Conservation (phyloP, 108 stramenopile genomes). For the Seminavis robusta region DNA sequence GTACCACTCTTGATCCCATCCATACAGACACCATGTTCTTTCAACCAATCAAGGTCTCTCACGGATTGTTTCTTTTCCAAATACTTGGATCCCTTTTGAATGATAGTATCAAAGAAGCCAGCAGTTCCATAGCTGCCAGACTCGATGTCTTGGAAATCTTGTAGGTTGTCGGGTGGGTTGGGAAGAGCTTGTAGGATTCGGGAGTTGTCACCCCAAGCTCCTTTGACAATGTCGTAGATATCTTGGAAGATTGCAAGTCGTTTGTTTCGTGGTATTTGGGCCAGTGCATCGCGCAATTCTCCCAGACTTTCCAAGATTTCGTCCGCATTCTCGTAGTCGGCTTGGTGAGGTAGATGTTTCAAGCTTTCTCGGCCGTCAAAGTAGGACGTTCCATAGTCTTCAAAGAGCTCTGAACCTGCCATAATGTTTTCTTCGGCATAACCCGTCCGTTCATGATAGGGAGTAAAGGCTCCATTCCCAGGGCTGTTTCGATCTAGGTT, state of each 20-base stretch:
- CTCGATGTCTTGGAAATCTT: too few species aligned
- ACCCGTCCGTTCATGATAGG: constrained; percentile 29
- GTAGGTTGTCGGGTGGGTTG: too few species aligned
- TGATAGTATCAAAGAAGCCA: too few species aligned
- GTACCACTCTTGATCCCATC: constrained; percentile 61
- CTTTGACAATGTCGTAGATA: too few species aligned
- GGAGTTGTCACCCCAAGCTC: too few species aligned
- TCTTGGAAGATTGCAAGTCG: background rate
- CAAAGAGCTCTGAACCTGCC: constrained; percentile 21
- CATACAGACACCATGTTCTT: constrained; percentile 54
- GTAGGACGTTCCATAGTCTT: constrained; percentile 25
- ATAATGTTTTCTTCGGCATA: constrained; percentile 13
- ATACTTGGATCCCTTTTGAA: too few species aligned
- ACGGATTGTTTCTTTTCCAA: constrained; percentile 20
- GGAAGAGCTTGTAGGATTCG: constrained; percentile 19
- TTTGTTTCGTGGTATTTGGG: constrained; percentile 8
- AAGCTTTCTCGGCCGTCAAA: constrained; percentile 22
- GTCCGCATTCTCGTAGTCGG: constrained; percentile 32
- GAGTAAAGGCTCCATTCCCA: constrained; percentile 55
- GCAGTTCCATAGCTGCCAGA: too few species aligned
- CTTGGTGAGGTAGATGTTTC: constrained; percentile 29
- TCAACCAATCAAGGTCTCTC: constrained; percentile 26
- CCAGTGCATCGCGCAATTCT: too few species aligned
- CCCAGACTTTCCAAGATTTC: too few species aligned
- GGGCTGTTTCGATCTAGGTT: too few species aligned